Conservation (phyloP, 331 rosid genomes). For the Phaseolus coccineus region DNA sequence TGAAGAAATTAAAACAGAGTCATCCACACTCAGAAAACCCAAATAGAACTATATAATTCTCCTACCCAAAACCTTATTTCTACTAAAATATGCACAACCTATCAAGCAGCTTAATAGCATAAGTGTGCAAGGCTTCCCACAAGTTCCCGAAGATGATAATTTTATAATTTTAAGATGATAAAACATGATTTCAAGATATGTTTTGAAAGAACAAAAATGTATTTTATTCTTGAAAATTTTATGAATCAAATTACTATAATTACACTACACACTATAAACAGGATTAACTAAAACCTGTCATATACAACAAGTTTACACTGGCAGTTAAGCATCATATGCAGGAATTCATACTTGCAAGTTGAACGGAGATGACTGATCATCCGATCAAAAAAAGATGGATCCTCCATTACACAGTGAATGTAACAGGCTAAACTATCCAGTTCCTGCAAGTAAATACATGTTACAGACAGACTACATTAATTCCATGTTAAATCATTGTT, state of each 20-base stretch:
- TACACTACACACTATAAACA: not conserved
- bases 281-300: not conserved
- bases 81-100: too few species aligned
- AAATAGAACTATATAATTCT: not conserved
- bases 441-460: constrained; percentile 45
- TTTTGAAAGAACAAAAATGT: not conserved
- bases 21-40: not conserved
- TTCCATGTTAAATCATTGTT: not conserved
- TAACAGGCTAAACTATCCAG: not conserved
- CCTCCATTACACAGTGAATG: constrained; percentile 56
- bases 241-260: not conserved
- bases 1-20: too few species aligned
- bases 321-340: not conserved
- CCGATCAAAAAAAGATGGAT: constrained; percentile 59
- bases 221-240: too few species aligned
- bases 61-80: not conserved
- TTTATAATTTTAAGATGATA: too few species aligned
- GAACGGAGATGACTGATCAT: constrained; percentile 75
- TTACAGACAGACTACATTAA: not conserved
- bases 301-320: not conserved
- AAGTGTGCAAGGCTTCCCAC: not conserved
- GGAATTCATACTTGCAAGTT: constrained; percentile 76
- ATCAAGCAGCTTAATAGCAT: not conserved
- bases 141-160: not conserved
- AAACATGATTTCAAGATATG: not conserved